Evolutionary conservation across 257 asterid species (phyloP).

Genomic region (Solanum dulcamara): DNA sequence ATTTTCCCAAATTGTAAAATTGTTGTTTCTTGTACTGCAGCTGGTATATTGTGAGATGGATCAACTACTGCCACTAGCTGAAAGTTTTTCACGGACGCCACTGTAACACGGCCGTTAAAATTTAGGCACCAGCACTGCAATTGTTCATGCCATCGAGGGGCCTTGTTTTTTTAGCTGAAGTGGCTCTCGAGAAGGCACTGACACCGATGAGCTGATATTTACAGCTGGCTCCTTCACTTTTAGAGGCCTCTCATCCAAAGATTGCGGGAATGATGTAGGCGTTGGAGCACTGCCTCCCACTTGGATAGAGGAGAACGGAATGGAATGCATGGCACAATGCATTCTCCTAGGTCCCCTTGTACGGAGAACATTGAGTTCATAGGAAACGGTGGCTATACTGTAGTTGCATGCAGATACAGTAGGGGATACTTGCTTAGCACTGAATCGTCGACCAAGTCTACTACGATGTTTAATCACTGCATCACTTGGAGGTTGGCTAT

Average conservation of each 20-base stretch:
- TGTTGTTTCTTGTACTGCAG: neutral
- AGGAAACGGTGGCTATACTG: neutral
- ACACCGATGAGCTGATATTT: neutral
- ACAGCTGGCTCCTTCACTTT: neutral
- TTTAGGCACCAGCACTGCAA: neutral
- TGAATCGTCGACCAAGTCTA: neutral
- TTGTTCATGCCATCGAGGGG: neutral
- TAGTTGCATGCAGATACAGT: neutral
- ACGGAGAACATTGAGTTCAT: neutral
- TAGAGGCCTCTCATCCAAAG: neutral
- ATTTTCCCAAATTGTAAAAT: neutral
- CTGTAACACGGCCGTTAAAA: neutral
- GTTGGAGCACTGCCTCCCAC: neutral
- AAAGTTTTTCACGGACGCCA: neutral
- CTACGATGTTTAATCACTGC: neutral
- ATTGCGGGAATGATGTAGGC: neutral
- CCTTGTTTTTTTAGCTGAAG: neutral
- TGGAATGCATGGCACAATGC: neutral
- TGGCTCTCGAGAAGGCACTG: neutral
- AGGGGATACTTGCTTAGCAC: neutral
- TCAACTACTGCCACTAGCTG: neutral
- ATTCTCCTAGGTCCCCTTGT: neutral
- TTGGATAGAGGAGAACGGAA: neutral
- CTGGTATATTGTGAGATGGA: neutral
- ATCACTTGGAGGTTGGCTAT: neutral